Evolutionary conservation across 768 basidiomycete species (phyloP).

Genomic region (Tulasnella sp.): DNA sequence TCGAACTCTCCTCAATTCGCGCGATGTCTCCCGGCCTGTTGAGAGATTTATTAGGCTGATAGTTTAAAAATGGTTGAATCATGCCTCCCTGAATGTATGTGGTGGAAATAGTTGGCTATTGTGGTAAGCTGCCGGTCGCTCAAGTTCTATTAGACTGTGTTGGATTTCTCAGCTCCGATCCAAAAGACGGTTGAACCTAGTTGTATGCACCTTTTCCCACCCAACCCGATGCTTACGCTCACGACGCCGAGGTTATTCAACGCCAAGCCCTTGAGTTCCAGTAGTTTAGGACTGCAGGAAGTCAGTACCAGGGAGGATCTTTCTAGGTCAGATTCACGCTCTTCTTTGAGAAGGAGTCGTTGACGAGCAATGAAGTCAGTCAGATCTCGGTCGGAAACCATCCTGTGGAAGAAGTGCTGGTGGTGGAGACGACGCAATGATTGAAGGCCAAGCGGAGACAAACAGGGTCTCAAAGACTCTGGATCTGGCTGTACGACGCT

Average conservation of each 20-base stretch:
- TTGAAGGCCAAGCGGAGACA: neutral
- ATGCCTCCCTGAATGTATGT: conserved; percentile 68
- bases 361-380: conserved; percentile 61
- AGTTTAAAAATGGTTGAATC: neutral
- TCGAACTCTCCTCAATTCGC: conserved; percentile 65
- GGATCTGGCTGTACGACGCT: too few species aligned
- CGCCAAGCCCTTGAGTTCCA: conserved; percentile 85
- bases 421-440: neutral
- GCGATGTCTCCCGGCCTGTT: conserved; percentile 81
- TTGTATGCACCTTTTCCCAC: conserved; percentile 72
- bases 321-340: conserved; percentile 79
- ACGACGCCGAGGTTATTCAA: conserved; percentile 64
- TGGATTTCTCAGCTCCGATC: conserved; percentile 24
- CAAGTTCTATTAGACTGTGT: conserved; percentile 73
- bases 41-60: neutral
- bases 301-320: conserved; percentile 69
- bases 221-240: conserved; percentile 73
- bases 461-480: neutral
- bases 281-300: conserved; percentile 70
- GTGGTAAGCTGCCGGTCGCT: conserved; percentile 76
- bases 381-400: conserved; percentile 29
- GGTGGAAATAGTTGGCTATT: conserved; percentile 64
- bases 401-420: neutral
- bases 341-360: conserved; percentile 53
- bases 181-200: conserved; percentile 30